Base-by-base conservation (phyloP, 805 yeast species). In the Spathaspora gorwiae region DNA sequence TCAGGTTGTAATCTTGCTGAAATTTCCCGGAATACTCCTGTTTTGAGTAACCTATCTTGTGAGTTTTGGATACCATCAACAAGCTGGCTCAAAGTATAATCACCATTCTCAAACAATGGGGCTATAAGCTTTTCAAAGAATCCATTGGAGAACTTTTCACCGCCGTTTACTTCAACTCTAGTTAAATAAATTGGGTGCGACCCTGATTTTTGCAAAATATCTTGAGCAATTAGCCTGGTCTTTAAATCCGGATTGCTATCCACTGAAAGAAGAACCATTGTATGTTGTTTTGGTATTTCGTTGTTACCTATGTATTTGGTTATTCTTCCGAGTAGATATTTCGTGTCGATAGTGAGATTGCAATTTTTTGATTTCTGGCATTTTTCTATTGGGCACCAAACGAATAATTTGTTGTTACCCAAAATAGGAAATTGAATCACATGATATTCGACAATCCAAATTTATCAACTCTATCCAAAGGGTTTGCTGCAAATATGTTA, bases 41-140 rank as follows among this genome's bases (percentile, higher is more conserved):
- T 76, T 38, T 67, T 61, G 26, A 57, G 47, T 38, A 79, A 55
- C 35, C 65, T 70, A 37, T 60, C 54, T 47, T 65, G 61, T 12
- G 74, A 57, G 5, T 48, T 43, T 7, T 60, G 57, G 37, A 76
- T 53, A 11, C 59, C 55, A 10, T 60, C 56, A 7, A 74, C 56
- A 43, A 78, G 62, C 43, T 68, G 68, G 19, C 62, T 66, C 46
- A 79, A 58, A 2, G 80, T 73, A 46, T 65, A 69, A 50, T 70
- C 75, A 45, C 68, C 59, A 3, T 56, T 61, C n/a, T 63, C 62
- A 11, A 70, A 56, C 35, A 76, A 63, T 7, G 79, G 79, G 10
- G 62, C 55, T 37, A 79, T 68, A 30, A 79, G 62, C 47, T 73
- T 73, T 43, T 64, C 54, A 61, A 76, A 76, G 54, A 76, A 74